These are phyloP conservation scores for Penicillium olsonii DNA, from an alignment of 2,329 filamentous ascomycete genomes.

Conservation along the genomic window DNA sequence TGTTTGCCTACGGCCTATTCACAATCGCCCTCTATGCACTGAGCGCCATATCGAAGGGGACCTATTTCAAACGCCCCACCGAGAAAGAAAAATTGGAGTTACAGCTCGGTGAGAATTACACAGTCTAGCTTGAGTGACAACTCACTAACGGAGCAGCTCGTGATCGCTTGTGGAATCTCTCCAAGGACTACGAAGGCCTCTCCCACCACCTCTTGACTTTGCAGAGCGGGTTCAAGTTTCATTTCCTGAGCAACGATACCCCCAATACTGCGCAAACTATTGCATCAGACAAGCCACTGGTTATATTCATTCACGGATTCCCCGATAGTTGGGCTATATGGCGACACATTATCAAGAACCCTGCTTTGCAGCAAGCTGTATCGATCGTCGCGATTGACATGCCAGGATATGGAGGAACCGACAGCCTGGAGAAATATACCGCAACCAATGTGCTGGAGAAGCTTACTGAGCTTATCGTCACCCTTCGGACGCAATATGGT, in stretches of 20 bases:
- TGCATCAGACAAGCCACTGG: constrained; percentile 39
- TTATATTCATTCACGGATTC: constrained; percentile 61
- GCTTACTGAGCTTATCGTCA: constrained; percentile 55
- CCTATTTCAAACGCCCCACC: constrained; percentile 39
- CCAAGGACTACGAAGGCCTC: constrained; percentile 48
- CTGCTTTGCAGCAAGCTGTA: constrained; percentile 39
- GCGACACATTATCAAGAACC: constrained; percentile 50
- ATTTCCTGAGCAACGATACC: constrained; percentile 53
- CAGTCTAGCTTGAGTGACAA: background rate
- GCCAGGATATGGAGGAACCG: constrained; percentile 61
- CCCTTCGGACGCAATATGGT: constrained; percentile 51
- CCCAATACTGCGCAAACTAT: constrained; percentile 19
- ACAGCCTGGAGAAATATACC: constrained; percentile 52
- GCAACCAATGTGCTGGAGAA: constrained; percentile 55
- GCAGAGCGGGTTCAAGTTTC: constrained; percentile 53
- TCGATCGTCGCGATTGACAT: constrained; percentile 58
- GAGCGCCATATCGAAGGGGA: constrained; percentile 33
- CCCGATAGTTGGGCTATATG: constrained; percentile 61
- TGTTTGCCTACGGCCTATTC: constrained; percentile 39
- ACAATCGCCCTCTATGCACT: constrained; percentile 35
- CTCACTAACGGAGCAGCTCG: constrained; percentile 42
- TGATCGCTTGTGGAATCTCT: constrained; percentile 57
- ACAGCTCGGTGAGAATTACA: constrained; percentile 39
- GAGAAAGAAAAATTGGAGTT: constrained; percentile 45
- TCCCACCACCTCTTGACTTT: constrained; percentile 56